These are phyloP conservation scores for Phycomyces blakesleeanus DNA, from an alignment of 192 early-diverging fungal genomes.

Conservation along the genomic window DNA sequence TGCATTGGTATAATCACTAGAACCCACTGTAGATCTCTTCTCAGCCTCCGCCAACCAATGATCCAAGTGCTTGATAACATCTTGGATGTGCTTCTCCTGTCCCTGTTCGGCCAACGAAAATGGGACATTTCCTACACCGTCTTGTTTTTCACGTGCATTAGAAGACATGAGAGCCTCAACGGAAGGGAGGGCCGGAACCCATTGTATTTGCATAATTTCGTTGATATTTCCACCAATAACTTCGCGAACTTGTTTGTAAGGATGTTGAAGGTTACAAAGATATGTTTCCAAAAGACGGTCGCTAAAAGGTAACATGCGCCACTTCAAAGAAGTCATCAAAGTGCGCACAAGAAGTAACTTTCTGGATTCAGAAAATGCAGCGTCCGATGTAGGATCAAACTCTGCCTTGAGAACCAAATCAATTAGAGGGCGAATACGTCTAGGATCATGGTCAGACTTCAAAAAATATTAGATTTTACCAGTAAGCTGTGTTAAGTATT, in stretches of 20 bases:
- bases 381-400: slow-evolving; percentile 72
- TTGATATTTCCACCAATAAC: slow-evolving; percentile 70
- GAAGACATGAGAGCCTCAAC: slow-evolving; percentile 40
- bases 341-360: slow-evolving; percentile 69
- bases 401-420: slow-evolving; percentile 56
- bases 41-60: slow-evolving; percentile 38
- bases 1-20: slow-evolving; percentile 67
- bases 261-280: slow-evolving; percentile 63
- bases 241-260: slow-evolving; percentile 90
- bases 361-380: slow-evolving; percentile 80
- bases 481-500: no score
- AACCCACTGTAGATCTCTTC: slow-evolving; percentile 33
- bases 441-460: slow-evolving; percentile 65
- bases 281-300: slow-evolving; percentile 41
- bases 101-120: slow-evolving; percentile 13
- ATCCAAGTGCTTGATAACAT: slow-evolving; percentile 30
- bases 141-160: neutral
- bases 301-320: slow-evolving; percentile 53
- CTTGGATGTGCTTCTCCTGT: slow-evolving; percentile 24
- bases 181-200: slow-evolving; percentile 51
- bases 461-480: slow-evolving; percentile 17
- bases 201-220: slow-evolving; percentile 56
- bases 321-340: slow-evolving; percentile 61
- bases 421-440: slow-evolving; percentile 74
- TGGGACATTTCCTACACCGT: slow-evolving; percentile 34